These are phyloP conservation scores for Moesziomyces aphidis DNA, from an alignment of 1,284 basidiomycete genomes.

Conservation along the genomic window DNA sequence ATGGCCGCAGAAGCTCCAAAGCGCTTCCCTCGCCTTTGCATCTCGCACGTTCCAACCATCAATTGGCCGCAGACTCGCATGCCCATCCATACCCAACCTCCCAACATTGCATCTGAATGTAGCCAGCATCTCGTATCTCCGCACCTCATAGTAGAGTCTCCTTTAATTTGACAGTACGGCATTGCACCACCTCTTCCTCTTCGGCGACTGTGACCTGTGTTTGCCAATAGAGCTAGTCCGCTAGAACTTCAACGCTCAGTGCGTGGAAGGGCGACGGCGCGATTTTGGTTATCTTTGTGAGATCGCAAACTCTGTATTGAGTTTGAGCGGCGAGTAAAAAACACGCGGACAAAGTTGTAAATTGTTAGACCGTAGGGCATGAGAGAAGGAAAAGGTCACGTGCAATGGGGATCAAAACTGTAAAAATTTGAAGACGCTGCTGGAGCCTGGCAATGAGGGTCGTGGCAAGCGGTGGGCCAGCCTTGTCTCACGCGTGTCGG, in stretches of 20 bases:
- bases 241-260: too few species aligned
- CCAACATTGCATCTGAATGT: slow-evolving; percentile 19
- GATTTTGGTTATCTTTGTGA: too few species aligned
- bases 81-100: slow-evolving; percentile 10
- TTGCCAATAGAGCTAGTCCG: too few species aligned
- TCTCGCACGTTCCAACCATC: slow-evolving; percentile 22
- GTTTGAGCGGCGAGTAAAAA: too few species aligned
- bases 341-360: background rate
- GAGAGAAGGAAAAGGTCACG: background rate
- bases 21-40: slow-evolving; percentile 26
- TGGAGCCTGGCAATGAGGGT: too few species aligned
- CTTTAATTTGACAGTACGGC: background rate
- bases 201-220: too few species aligned
- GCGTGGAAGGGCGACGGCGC: too few species aligned
- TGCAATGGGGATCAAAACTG: slow-evolving; percentile 5
- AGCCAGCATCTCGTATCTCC: background rate
- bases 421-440: background rate
- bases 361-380: background rate
- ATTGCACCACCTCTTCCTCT: too few species aligned
- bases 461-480: too few species aligned
- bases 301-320: too few species aligned
- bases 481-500: too few species aligned
- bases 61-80: slow-evolving; percentile 4
- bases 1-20: slow-evolving; percentile 2
- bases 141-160: background rate